Conservation (phyloP, 495 filamentous ascomycete species). For the Neurospora sublineolata region DNA sequence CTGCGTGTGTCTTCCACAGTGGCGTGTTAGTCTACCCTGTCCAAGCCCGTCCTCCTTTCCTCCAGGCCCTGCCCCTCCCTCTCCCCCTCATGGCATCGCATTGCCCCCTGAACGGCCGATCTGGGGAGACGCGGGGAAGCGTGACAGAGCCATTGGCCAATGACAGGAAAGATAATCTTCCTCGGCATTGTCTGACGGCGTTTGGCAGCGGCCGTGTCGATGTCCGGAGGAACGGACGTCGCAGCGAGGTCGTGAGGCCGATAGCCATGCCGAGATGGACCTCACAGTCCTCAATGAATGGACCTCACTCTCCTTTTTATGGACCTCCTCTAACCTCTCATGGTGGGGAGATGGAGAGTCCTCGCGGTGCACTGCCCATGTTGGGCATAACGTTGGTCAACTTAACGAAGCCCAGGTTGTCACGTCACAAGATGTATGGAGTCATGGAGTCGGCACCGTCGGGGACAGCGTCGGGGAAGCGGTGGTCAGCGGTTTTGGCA, state of each 20-base stretch:
- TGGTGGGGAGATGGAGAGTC: background rate
- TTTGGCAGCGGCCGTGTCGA: background rate
- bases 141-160: conserved; percentile 19
- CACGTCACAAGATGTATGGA: background rate
- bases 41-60: background rate
- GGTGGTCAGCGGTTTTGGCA: background rate
- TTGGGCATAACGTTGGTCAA: background rate
- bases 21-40: background rate
- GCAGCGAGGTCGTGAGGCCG: background rate
- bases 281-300: background rate
- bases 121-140: background rate
- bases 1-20: background rate
- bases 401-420: background rate
- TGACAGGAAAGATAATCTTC: conserved; percentile 2
- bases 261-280: background rate
- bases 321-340: background rate
- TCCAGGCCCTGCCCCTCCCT: conserved; percentile 10
- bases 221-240: background rate
- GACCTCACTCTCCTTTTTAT: background rate
- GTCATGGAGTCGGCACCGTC: background rate
- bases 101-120: conserved; percentile 17
- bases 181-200: background rate
- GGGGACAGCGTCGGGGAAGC: background rate
- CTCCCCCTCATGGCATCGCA: background rate
- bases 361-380: background rate